phyloP scores from a whole-genome alignment of 1,139 yeast species.

The Yamadazyma dendronema region DNA sequence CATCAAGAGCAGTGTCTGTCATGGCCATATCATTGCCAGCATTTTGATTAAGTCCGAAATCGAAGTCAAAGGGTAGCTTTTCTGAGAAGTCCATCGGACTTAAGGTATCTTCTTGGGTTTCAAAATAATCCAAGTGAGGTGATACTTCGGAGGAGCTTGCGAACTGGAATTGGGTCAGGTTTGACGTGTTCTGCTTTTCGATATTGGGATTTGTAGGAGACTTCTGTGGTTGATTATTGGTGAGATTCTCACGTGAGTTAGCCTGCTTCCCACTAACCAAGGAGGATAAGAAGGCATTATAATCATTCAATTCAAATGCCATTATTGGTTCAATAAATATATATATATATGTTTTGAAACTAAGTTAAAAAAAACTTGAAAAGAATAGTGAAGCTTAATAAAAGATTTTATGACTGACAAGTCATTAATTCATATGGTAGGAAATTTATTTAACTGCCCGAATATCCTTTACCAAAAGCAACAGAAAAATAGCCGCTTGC shows the following conservation, averaged over 20 bases:
- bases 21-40: not conserved
- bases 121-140: not conserved
- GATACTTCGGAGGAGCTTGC: not conserved
- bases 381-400: not conserved
- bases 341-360: not conserved
- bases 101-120: not conserved
- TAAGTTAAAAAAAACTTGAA: not conserved
- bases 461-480: not conserved
- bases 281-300: constrained; percentile 30
- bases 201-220: not conserved
- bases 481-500: not conserved
- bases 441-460: not conserved
- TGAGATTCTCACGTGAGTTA: not conserved
- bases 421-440: not conserved
- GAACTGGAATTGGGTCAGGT: not conserved
- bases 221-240: not conserved
- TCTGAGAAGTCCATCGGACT: constrained; percentile 2
- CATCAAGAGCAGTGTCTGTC: not conserved
- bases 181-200: not conserved
- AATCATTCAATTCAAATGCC: constrained; percentile 33
- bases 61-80: constrained; percentile 30
- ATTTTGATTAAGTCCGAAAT: constrained; percentile 23
- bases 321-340: constrained; percentile 12
- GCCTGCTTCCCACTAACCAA: constrained; percentile 19
- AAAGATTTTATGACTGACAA: not conserved